These are phyloP conservation scores for Pythium brachiatum DNA, from an alignment of 352 stramenopile species.

Conservation along the genomic window DNA sequence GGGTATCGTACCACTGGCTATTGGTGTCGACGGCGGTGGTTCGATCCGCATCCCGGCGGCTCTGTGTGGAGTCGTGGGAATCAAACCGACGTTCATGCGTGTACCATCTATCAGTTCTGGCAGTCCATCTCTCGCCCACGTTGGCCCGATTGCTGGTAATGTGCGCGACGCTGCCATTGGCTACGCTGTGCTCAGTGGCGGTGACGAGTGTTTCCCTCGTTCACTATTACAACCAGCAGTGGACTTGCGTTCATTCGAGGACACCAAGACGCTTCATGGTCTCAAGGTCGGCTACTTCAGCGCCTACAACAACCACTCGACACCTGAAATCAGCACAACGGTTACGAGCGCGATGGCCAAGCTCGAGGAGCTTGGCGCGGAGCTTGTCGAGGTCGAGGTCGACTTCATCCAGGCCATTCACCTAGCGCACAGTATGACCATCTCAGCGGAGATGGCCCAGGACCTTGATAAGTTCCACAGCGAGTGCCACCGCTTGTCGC, in stretches of 20 bases:
- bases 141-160: constrained; percentile 76
- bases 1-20: constrained; percentile 83
- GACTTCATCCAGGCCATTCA: constrained; percentile 78
- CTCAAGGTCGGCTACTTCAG: constrained; percentile 81
- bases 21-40: constrained; percentile 87
- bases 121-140: constrained; percentile 66
- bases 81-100: constrained; percentile 86
- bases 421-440: constrained; percentile 78
- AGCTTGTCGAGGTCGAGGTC: constrained; percentile 74
- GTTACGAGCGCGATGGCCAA: constrained; percentile 46
- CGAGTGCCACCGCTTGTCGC: constrained; percentile 51
- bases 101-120: constrained; percentile 55
- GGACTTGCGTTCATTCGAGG: constrained; percentile 54
- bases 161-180: constrained; percentile 80
- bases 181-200: constrained; percentile 81
- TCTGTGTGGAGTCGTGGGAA: constrained; percentile 86
- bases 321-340: constrained; percentile 47
- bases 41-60: constrained; percentile 89
- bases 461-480: constrained; percentile 67
- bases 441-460: constrained; percentile 77
- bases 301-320: constrained; percentile 71
- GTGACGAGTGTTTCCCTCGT: constrained; percentile 42
- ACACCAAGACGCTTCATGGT: constrained; percentile 51
- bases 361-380: constrained; percentile 56
- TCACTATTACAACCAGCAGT: constrained; percentile 48